Conservation (phyloP, 2,329 filamentous ascomycete species). For the Penicillium corylophilum region DNA sequence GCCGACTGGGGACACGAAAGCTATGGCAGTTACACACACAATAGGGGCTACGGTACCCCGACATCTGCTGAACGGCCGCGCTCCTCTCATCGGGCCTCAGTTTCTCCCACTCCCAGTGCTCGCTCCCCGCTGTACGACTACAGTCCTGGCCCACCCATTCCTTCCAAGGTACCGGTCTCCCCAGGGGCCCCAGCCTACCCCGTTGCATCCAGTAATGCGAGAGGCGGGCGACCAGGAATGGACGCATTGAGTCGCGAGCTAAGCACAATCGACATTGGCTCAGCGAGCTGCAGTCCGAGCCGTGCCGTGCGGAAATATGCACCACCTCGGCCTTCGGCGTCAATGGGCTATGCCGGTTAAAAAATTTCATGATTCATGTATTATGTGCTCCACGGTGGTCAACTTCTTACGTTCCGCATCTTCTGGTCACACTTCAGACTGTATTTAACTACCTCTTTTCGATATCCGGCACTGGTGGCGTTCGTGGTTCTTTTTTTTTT, state of each 20-base stretch:
- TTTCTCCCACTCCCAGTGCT: slow-evolving; percentile 30
- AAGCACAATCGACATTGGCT: slow-evolving; percentile 51
- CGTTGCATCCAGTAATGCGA: slow-evolving; percentile 28
- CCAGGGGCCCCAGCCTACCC: slow-evolving; percentile 31
- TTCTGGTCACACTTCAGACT: slow-evolving; percentile 9
- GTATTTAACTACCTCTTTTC: slow-evolving; percentile 6
- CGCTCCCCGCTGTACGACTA: slow-evolving; percentile 34
- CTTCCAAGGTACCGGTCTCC: slow-evolving; percentile 43
- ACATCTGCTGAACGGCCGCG: slow-evolving; percentile 22
- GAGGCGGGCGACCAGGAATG: slow-evolving; percentile 27
- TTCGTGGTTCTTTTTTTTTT: slow-evolving; percentile 1
- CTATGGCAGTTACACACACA: slow-evolving; percentile 16
- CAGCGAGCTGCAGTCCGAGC: slow-evolving; percentile 31
- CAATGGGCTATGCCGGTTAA: slow-evolving; percentile 32
- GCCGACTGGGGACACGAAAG: slow-evolving; percentile 16
- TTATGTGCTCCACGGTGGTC: slow-evolving; percentile 10
- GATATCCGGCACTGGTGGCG: slow-evolving; percentile 10
- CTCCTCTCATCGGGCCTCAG: slow-evolving; percentile 28
- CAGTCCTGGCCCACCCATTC: slow-evolving; percentile 40
- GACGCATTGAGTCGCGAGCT: slow-evolving; percentile 60
- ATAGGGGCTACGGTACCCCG: slow-evolving; percentile 26
- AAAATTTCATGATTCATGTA: slow-evolving; percentile 20
- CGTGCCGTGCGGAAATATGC: slow-evolving; percentile 34
- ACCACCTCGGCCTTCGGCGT: slow-evolving; percentile 25
- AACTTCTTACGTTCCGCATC: slow-evolving; percentile 1